phyloP scores from a whole-genome alignment of 257 asterid genomes.

The Cordia subcordata region DNA sequence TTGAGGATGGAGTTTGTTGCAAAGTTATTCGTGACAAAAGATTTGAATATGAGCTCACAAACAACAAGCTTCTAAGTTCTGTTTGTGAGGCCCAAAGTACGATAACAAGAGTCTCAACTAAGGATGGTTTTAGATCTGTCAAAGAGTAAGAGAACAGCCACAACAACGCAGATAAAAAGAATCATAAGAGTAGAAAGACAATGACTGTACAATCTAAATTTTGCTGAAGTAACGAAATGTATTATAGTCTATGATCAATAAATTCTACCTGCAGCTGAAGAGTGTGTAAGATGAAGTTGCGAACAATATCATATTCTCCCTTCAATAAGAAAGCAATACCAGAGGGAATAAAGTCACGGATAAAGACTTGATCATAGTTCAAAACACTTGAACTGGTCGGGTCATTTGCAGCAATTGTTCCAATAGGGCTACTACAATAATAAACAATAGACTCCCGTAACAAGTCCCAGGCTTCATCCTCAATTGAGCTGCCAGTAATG shows the following conservation, averaged over 20 bases:
- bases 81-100: too few species aligned
- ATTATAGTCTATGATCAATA: not conserved
- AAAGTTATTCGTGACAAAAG: too few species aligned
- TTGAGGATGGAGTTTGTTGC: too few species aligned
- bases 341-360: conserved; percentile 74
- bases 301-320: conserved; percentile 73
- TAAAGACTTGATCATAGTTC: conserved; percentile 71
- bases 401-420: conserved; percentile 74
- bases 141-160: too few species aligned
- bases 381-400: conserved; percentile 46
- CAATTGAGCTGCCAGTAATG: conserved; percentile 33
- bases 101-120: too few species aligned
- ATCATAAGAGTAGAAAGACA: too few species aligned
- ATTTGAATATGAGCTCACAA: too few species aligned
- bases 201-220: too few species aligned
- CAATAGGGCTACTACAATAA: conserved; percentile 64
- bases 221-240: too few species aligned
- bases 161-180: too few species aligned
- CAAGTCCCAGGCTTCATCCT: conserved; percentile 68
- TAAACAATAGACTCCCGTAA: conserved; percentile 51
- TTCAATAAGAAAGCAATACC: conserved; percentile 70
- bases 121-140: too few species aligned
- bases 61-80: too few species aligned
- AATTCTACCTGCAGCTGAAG: conserved; percentile 68
- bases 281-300: conserved; percentile 70